Evolutionary conservation across 192 early-diverging fungal genomes (phyloP), one percentile per base, ranked within the genome.

Genomic region (Coemansia javaensis): DNA sequence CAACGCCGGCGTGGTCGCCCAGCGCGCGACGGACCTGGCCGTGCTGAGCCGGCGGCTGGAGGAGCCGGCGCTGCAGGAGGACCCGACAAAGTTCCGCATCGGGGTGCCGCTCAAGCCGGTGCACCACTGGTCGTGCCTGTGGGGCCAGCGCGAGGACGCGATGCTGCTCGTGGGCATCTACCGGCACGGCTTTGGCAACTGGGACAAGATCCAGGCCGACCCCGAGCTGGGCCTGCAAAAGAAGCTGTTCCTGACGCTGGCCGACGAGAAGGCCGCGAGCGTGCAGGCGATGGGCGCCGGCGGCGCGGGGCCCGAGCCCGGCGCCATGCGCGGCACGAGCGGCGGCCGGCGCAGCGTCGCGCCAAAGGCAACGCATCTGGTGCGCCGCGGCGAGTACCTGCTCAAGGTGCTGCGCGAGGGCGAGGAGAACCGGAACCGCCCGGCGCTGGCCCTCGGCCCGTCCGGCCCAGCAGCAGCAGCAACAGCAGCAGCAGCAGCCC

Each of bases 81-180:
- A 89, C 30, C 57, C 74, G 10, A 66, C 74, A 1, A 84, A 83
- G 50, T 99, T 95, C 74, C 76, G 94, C 12, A 63, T 99, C 12
- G 66, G 78, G 12, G 69, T 81, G n/a, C 63, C 77, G n/a, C 57
- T 93, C 18, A 97, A 97, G 70, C 79, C 81, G 21, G 90, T 91
- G 0, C 69, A 81, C 52, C 84, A 87, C 45, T 98, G 95, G 95
- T 74, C 73, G 36, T 85, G 84, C 35, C 32, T 71, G 21, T 99
- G 97, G 97, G 81, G 85, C 4, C 84, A 83, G 43, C 83, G 83
- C 33, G 97, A 99, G 56, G 97, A 99, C 62, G 80, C 94, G 16
- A 90, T 93, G 89, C 79, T 99, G 24, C 72, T 99, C 15, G 87
- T 97, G 22, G 97, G 97, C 42, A 86, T 98, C 35, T 90, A 91